These are phyloP conservation scores for Erythrophleum ivorense DNA, from an alignment of 331 rosid genomes.

Conservation along the genomic window DNA sequence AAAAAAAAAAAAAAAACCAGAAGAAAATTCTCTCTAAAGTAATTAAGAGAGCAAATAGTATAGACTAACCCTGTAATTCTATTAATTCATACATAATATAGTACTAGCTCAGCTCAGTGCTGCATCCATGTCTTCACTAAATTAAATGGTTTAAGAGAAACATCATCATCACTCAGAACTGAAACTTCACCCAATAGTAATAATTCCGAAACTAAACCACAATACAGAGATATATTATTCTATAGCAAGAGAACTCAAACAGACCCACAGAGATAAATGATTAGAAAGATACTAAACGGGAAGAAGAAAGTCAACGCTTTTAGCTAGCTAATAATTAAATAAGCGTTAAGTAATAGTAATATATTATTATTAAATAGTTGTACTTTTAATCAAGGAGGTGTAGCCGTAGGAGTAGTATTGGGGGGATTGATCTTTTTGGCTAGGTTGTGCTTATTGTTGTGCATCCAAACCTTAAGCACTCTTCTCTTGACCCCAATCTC, in stretches of 20 bases:
- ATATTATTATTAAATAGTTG: background rate
- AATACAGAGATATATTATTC: slow-evolving; percentile 3
- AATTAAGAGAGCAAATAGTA: background rate
- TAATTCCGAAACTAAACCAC: slow-evolving; percentile 27
- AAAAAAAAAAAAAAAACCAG: no score
- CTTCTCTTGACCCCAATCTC: slow-evolving; percentile 84
- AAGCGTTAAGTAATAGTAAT: background rate
- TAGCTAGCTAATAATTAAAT: slow-evolving; percentile 8
- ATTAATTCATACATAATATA: background rate
- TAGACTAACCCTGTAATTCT: background rate
- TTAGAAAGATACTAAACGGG: slow-evolving; percentile 8
- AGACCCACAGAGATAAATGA: slow-evolving; percentile 15
- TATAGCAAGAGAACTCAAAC: slow-evolving; percentile 15
- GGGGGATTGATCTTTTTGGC: slow-evolving; percentile 54
- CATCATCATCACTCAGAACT: slow-evolving; percentile 20
- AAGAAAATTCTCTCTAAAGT: background rate
- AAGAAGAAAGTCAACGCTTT: slow-evolving; percentile 25
- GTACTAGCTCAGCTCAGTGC: background rate
- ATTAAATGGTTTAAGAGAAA: slow-evolving; percentile 2
- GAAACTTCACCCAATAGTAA: slow-evolving; percentile 24
- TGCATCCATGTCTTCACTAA: background rate
- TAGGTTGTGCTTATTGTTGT: slow-evolving; percentile 82
- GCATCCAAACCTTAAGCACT: slow-evolving; percentile 98
- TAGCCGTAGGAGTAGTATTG: background rate
- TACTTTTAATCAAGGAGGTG: slow-evolving; percentile 14